phyloP scores from a whole-genome alignment of 2,329 filamentous ascomycete species.

The Xylariaceae sp. region DNA sequence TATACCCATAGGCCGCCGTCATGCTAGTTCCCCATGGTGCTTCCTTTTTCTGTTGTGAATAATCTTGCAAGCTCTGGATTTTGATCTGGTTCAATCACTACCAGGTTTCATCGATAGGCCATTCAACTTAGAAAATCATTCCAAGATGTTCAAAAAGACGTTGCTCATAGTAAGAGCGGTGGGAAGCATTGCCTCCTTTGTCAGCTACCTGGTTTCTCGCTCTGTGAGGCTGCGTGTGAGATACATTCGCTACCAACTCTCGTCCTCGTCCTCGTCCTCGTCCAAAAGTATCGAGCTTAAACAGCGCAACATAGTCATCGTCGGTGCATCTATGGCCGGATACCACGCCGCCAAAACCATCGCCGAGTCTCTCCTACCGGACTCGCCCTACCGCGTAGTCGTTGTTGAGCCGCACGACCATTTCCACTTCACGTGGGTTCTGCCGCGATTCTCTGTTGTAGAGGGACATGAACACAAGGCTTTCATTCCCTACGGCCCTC shows the following conservation, averaged over 20 bases:
- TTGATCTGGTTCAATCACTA: neutral
- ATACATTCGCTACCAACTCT: conserved; percentile 25
- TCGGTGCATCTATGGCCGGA: conserved; percentile 66
- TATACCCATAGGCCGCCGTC: neutral
- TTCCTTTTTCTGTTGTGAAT: neutral
- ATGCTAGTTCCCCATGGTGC: neutral
- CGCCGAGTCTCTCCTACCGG: conserved; percentile 54
- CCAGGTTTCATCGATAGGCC: neutral
- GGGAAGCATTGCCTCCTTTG: conserved; percentile 20
- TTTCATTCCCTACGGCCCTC: conserved; percentile 64
- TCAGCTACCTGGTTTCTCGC: conserved; percentile 25
- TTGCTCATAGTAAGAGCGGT: conserved; percentile 28
- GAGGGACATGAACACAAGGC: conserved; percentile 63
- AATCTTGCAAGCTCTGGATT: neutral
- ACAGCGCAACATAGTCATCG: conserved; percentile 57
- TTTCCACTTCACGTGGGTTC: conserved; percentile 66
- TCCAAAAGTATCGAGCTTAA: neutral
- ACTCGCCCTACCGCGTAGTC: conserved; percentile 56
- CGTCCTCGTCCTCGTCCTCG: conserved; percentile 7
- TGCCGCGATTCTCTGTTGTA: conserved; percentile 65
- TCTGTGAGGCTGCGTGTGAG: conserved; percentile 27
- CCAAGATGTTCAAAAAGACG: conserved; percentile 30
- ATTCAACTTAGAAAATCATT: neutral
- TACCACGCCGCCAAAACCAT: conserved; percentile 56
- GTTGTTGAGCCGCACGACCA: conserved; percentile 66